Evolutionary conservation across 805 yeast genomes (phyloP), one percentile per base, ranked within the genome.

Genomic region (Danielozyma ontarioensis): DNA sequence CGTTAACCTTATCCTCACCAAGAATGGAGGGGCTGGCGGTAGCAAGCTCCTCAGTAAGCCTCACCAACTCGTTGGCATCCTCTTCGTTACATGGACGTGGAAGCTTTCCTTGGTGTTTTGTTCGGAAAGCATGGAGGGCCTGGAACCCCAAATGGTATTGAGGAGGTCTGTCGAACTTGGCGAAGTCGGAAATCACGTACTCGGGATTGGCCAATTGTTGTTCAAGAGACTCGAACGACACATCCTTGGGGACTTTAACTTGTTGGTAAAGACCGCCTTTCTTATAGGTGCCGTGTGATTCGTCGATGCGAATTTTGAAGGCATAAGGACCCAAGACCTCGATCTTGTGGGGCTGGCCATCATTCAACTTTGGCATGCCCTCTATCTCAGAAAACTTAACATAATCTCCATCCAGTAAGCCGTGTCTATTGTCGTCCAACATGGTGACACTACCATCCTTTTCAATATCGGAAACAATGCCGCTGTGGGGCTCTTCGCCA

Each of bases 311-410:
- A 38, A 90, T 76, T 53, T 76, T 79, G 70, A 84, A 93, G 2
- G 97, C 94, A 54, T 76, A 88, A n/a, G 98, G 98, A 12, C 97
- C 98, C 39, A 83, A 69, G 2, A 88, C 97, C 52, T 79, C 82
- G 33, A 93, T 76, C 53, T 83, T 82, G 54, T 70, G 78, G 12
- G 87, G 73, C 35, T 72, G 62, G 4, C 90, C 95, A 45, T 79
- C 80, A 55, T 89, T 85, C 41, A 87, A 64, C 41, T 71, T 71
- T 7, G 74, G 78, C 53, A 87, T 68, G 25, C 97, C 97, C 51
- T 80, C 75, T 24, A 89, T 81, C 60, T 89, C 97, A 11, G 83
- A 54, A 50, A 93, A 88, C 57, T 82, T 84, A 35, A 93, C 96
- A 53, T 64, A 83, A 48, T 84, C 83, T 13, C 97, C 97, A 59